Conservation (phyloP, 345 rosid genomes). For the Pugionium dolabratum region DNA sequence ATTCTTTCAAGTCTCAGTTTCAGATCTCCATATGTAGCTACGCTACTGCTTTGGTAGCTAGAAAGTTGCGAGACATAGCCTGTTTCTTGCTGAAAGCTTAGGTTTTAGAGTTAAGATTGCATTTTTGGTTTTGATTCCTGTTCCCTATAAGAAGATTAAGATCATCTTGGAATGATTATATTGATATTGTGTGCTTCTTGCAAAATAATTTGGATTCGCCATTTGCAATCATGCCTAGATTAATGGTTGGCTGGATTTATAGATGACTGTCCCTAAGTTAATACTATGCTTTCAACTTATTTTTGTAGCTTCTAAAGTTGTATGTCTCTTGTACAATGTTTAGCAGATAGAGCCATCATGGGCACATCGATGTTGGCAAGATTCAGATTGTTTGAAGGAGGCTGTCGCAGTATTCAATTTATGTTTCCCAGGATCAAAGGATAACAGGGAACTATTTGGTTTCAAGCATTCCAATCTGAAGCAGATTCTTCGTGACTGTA, state of each 20-base stretch:
- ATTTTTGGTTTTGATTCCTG: constrained; percentile 3
- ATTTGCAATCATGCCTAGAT: not conserved
- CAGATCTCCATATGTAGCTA: constrained; percentile 6
- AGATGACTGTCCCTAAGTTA: not conserved
- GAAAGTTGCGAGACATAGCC: not conserved
- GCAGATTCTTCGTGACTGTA: constrained; percentile 57
- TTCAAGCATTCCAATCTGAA: constrained; percentile 47
- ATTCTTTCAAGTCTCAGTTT: not conserved
- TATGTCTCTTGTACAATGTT: constrained; percentile 21
- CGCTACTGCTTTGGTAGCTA: not conserved
- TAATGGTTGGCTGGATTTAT: not conserved
- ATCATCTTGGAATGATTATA: not conserved
- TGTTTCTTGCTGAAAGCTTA: constrained; percentile 14
- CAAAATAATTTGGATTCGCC: not conserved
- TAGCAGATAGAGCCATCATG: constrained; percentile 65
- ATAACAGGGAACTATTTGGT: constrained; percentile 47
- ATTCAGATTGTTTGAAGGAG: constrained; percentile 55
- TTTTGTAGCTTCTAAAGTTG: constrained; percentile 15
- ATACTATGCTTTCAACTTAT: constrained; percentile 1
- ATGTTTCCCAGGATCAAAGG: constrained; percentile 49
- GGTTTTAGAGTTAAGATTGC: constrained; percentile 10
- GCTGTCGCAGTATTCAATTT: constrained; percentile 48
- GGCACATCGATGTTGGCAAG: constrained; percentile 58
- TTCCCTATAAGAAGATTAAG: not conserved
- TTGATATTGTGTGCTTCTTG: not conserved